Base-by-base conservation (phyloP, 805 yeast genomes). In the Ogataea methanolica region DNA sequence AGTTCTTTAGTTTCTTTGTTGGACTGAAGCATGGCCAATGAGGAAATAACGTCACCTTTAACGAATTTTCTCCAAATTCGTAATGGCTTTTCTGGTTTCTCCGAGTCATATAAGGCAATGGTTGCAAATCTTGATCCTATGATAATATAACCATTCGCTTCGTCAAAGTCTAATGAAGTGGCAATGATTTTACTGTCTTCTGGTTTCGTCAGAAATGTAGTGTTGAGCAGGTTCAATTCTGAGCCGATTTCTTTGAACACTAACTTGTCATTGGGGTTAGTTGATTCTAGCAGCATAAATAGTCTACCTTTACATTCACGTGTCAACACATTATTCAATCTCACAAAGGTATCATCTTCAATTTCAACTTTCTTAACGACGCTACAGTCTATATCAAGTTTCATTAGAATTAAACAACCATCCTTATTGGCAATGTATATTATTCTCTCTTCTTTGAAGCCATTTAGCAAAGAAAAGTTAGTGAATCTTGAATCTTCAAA, bases 81-180 rank as follows among this genome's bases (percentile, higher is more conserved):
- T 8, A 55, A 26, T 22, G 61, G 59, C 33, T 70, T 59, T 21
- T 47, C 53, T 2, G 44, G 36, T 15, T 37, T 22, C 3, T 15
- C 38, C 19, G 81, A 55, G 40, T 75, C 70, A 55, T 78, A 86
- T 0, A 83, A 61, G 2, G 83, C 80, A 4, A 89, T 36, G 0
- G 87, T 78, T 15, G 88, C 86, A 57, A 76, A 80, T 51, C 96
- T 70, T 4, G 94, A 85, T 0, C 94, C 95, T 17, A 89, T 64
- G 16, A 85, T 57, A 1, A 88, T 57, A 63, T 71, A 68, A 17
- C 66, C 59, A 37, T 66, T 67, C 0, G 15, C 53, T 1, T 60
- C 49, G 52, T 76, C 79, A 35, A 72, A 65, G 22, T 66, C 71
- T 26, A 83, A 59, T n/a, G 83, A 75, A 0, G 92, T 81, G 0